phyloP scores from a whole-genome alignment of 1,139 yeast genomes.

The Wickerhamomyces sp. region DNA sequence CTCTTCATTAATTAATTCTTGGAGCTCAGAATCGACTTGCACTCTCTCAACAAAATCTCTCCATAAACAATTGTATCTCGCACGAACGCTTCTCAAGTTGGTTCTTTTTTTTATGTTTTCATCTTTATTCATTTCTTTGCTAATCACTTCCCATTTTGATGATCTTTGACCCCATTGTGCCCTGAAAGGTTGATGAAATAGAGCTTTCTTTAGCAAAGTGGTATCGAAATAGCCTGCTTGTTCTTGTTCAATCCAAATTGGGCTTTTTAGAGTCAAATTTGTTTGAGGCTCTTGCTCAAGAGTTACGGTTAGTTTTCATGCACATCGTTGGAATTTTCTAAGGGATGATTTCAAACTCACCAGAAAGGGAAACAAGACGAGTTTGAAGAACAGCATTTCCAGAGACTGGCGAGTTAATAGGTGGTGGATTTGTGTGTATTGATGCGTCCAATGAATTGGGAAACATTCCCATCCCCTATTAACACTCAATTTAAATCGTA shows the following conservation, averaged over 20 bases:
- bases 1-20: not conserved
- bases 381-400: not conserved
- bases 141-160: not conserved
- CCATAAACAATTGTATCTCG: not conserved
- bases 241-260: not conserved
- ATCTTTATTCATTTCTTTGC: not conserved
- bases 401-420: constrained; percentile 8
- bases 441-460: constrained; percentile 3
- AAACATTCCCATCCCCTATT: not conserved
- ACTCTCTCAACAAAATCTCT: not conserved
- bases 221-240: not conserved
- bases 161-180: constrained; percentile 1
- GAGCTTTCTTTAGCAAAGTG: not conserved
- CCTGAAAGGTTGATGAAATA: not conserved
- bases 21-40: not conserved
- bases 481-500: not conserved
- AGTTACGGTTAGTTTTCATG: not conserved
- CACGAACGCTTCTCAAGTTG: not conserved
- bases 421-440: constrained; percentile 9
- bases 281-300: not conserved
- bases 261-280: not conserved
- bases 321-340: no score
- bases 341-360: not conserved
- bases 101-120: not conserved
- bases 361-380: not conserved